Conservation (phyloP, 2,329 filamentous ascomycete genomes). For the Aaosphaeria pasadenensis region DNA sequence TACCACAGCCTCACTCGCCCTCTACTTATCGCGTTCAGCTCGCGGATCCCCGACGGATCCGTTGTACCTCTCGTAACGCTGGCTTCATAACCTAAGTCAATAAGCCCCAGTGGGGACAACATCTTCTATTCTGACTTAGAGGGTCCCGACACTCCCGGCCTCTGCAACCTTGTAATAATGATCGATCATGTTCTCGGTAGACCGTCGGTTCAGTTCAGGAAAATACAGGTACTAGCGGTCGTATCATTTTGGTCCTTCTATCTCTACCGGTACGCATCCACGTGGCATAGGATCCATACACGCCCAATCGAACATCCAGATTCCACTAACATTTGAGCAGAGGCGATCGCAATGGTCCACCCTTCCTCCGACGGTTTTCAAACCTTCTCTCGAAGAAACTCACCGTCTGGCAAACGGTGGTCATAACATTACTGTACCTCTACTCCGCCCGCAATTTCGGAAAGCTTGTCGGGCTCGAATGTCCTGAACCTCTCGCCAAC, state of each 20-base stretch:
- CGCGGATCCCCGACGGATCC: too few relatives aligned
- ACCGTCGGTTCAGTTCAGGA: constrained; percentile 85
- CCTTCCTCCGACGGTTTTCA: constrained; percentile 68
- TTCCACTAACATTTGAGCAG: constrained; percentile 45
- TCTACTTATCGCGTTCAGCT: too few relatives aligned
- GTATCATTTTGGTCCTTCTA: constrained; percentile 90
- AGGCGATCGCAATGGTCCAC: constrained; percentile 86
- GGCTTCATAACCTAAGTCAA: too few relatives aligned
- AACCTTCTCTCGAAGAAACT: constrained; percentile 66
- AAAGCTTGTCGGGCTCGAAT: constrained; percentile 85
- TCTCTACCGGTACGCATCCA: constrained; percentile 61
- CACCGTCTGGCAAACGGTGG: constrained; percentile 85
- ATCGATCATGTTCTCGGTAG: constrained; percentile 85
- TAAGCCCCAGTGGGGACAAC: too few relatives aligned
- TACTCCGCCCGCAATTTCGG: constrained; percentile 92
- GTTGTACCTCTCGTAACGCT: too few relatives aligned
- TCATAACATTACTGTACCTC: constrained; percentile 84
- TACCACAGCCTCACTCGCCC: too few relatives aligned
- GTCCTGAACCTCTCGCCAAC: constrained; percentile 88
- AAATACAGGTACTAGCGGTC: constrained; percentile 88
- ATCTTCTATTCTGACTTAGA: too few relatives aligned
- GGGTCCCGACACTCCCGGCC: too few relatives aligned
- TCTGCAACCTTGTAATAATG: constrained; percentile 15
- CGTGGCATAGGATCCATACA: background rate
- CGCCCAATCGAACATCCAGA: constrained; percentile 6